phyloP scores from a whole-genome alignment of 345 rosid species.

The Populus deltoides region DNA sequence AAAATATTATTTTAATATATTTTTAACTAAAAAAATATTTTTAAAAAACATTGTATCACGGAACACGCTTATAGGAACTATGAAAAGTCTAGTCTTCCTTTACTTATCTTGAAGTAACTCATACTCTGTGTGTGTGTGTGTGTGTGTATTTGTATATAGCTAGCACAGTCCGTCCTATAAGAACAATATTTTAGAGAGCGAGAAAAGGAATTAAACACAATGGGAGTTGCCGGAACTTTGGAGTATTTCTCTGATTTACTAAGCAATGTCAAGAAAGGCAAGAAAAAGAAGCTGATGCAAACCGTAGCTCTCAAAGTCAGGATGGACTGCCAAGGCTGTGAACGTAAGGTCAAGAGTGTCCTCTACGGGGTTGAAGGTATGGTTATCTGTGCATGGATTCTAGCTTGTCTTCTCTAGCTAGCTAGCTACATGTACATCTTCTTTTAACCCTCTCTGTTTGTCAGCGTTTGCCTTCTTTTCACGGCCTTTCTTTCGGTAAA shows the following conservation, averaged over 20 bases:
- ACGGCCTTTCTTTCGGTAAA: not conserved
- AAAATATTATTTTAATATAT: no score
- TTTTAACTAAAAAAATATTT: no score
- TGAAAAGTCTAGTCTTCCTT: no score
- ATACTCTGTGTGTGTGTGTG: no score
- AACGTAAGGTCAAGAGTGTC: conserved; percentile 69
- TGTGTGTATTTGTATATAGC: no score
- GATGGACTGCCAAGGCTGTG: conserved; percentile 92
- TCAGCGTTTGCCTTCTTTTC: not conserved
- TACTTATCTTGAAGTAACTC: no score
- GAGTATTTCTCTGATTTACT: conserved; percentile 62
- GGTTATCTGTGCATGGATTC: not conserved
- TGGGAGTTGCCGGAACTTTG: conserved; percentile 78
- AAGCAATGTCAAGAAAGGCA: conserved; percentile 37
- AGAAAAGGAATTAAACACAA: conserved; percentile 12
- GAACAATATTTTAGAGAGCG: not conserved
- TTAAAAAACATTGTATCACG: no score
- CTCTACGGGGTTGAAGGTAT: conserved; percentile 73
- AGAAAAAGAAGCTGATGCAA: conserved; percentile 60
- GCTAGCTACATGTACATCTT: not conserved
- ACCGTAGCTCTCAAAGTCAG: conserved; percentile 73
- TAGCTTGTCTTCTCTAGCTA: not conserved
- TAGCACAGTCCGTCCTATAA: no score
- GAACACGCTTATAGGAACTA: no score
- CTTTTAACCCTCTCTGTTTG: not conserved